Evolutionary conservation across 2,329 filamentous ascomycete genomes (phyloP).

Genomic region (Nemania bipapillata): DNA sequence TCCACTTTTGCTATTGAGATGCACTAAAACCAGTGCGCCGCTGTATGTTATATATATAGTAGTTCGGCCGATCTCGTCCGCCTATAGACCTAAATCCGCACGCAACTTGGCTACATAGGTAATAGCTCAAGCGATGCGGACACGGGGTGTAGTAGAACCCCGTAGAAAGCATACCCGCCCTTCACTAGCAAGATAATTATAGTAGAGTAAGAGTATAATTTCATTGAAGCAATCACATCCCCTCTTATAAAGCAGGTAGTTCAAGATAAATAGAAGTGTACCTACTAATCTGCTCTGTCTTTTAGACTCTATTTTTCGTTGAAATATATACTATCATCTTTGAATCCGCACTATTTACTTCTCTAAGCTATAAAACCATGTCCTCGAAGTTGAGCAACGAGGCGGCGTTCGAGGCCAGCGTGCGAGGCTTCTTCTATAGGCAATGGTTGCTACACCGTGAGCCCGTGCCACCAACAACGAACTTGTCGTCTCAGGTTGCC

Average conservation of each 20-base stretch:
- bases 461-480: constrained; percentile 37
- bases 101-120: neutral
- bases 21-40: neutral
- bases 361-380: constrained; percentile 40
- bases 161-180: neutral
- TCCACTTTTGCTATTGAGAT: neutral
- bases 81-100: too few species aligned
- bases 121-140: neutral
- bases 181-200: neutral
- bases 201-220: neutral
- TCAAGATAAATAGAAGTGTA: too few species aligned
- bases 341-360: neutral
- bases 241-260: too few species aligned
- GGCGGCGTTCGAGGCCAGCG: constrained; percentile 46
- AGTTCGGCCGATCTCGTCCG: neutral
- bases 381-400: constrained; percentile 54
- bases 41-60: neutral
- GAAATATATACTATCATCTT: neutral
- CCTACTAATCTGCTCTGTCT: too few species aligned
- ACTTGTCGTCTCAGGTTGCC: constrained; percentile 53
- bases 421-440: constrained; percentile 57
- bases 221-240: constrained; percentile 3
- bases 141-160: neutral
- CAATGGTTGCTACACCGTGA: constrained; percentile 40
- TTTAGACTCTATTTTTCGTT: neutral